Conservation (phyloP, 2,329 filamentous ascomycete genomes). For the Pyrenophora seminiperda region DNA sequence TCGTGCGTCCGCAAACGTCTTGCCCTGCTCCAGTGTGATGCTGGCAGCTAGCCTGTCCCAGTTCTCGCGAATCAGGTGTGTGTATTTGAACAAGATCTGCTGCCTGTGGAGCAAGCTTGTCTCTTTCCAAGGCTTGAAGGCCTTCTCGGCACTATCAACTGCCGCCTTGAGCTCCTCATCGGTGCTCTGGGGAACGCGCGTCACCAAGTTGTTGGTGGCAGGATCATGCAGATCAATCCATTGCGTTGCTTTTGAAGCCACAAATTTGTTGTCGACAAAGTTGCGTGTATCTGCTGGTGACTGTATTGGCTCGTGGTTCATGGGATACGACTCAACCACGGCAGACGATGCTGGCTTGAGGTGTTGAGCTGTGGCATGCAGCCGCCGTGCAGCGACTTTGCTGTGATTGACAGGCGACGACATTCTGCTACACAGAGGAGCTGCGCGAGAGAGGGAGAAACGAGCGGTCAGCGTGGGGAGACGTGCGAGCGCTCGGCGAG, state of each 20-base stretch:
- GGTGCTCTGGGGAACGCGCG: conserved; percentile 80
- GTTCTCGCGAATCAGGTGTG: conserved; percentile 77
- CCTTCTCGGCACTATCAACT: conserved; percentile 75
- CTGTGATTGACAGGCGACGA: conserved; percentile 43
- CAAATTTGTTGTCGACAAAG: conserved; percentile 82
- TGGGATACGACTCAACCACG: conserved; percentile 66
- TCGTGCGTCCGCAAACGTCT: conserved; percentile 82
- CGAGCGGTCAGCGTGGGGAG: conserved; percentile 50
- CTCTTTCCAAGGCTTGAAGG: conserved; percentile 74
- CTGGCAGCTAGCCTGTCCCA: conserved; percentile 84
- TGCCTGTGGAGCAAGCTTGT: conserved; percentile 76
- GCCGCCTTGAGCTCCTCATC: conserved; percentile 75
- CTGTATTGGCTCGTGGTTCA: conserved; percentile 71
- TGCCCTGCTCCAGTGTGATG: conserved; percentile 87
- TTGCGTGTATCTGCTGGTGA: conserved; percentile 74
- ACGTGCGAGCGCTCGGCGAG: conserved; percentile 53
- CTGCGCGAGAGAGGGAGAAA: conserved; percentile 42
- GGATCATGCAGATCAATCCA: conserved; percentile 84
- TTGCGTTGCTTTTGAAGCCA: conserved; percentile 68
- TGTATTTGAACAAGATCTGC: conserved; percentile 88
- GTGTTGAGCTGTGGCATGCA: conserved; percentile 63
- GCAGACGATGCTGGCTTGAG: conserved; percentile 56
- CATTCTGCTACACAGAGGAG: conserved; percentile 48
- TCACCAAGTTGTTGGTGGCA: conserved; percentile 84
- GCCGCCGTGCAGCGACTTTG: conserved; percentile 51